Percentiles rank a stretch among this genome's conserved stretches.
phyloP scores from a whole-genome alignment of 2,329 filamentous ascomycete species.

The Thelonectria olida region DNA sequence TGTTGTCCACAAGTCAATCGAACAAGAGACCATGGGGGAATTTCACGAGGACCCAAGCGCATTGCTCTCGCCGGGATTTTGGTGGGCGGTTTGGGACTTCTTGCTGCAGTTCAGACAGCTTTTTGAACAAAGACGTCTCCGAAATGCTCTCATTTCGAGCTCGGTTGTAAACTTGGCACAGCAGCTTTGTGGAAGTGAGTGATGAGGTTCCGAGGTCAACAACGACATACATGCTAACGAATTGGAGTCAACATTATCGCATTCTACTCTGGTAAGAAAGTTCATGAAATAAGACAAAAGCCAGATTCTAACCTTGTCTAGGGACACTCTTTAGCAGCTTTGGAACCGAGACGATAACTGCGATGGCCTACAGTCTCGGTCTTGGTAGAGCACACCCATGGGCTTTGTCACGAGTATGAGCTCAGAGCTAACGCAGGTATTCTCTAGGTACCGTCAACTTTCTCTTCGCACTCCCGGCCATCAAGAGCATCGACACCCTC shows the following conservation, averaged over 20 bases:
- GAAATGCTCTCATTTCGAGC: slow-evolving; percentile 43
- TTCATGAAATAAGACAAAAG: neutral
- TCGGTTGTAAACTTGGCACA: slow-evolving; percentile 45
- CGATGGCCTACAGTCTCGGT: slow-evolving; percentile 41
- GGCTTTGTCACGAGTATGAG: neutral
- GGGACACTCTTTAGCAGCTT: slow-evolving; percentile 37
- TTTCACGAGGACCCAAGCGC: slow-evolving; percentile 18
- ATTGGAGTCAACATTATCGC: slow-evolving; percentile 4
- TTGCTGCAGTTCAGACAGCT: slow-evolving; percentile 40
- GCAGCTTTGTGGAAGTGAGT: slow-evolving; percentile 44
- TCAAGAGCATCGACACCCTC: slow-evolving; percentile 45
- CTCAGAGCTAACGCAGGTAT: neutral
- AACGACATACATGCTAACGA: neutral
- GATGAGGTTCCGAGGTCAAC: neutral
- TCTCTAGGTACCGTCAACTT: slow-evolving; percentile 51
- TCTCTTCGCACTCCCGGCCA: slow-evolving; percentile 50
- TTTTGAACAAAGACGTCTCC: slow-evolving; percentile 41
- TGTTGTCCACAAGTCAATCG: slow-evolving; percentile 47
- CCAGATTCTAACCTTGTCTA: slow-evolving; percentile 4
- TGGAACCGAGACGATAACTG: slow-evolving; percentile 28
- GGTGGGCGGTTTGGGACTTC: slow-evolving; percentile 36
- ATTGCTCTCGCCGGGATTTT: neutral
- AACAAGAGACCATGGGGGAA: slow-evolving; percentile 41
- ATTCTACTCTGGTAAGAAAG: slow-evolving; percentile 33
- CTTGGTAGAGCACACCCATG: neutral